A percentile compares a stretch with the other conserved stretches of the same genome.
These are phyloP conservation scores for Xerocomus nothofagi DNA, from an alignment of 1,284 basidiomycete genomes.

Conservation along the genomic window DNA sequence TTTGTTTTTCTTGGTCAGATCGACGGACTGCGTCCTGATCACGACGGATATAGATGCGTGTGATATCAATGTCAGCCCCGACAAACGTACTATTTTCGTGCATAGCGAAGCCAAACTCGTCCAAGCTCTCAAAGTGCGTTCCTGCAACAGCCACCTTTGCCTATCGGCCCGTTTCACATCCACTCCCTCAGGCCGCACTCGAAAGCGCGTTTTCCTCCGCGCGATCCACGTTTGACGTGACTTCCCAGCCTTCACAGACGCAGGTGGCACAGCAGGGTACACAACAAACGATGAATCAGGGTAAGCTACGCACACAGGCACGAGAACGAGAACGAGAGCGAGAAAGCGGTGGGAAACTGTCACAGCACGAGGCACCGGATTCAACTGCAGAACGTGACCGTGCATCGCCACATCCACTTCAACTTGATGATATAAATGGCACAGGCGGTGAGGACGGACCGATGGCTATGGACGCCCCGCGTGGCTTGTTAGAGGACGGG, in stretches of 20 bases:
- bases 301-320: not conserved
- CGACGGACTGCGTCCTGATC: conserved; percentile 1
- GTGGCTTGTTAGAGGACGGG: not conserved
- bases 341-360: conserved; percentile 7
- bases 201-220: conserved; percentile 66
- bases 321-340: not conserved
- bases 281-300: conserved; percentile 2
- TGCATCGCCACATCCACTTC: not conserved
- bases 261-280: conserved; percentile 4
- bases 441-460: not conserved
- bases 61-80: conserved; percentile 96
- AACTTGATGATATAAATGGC: not conserved
- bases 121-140: conserved; percentile 70
- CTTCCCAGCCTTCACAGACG: conserved; percentile 19
- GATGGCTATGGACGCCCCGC: conserved; percentile 12
- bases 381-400: not conserved
- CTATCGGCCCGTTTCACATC: not conserved
- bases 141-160: not conserved
- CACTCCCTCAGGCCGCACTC: conserved; percentile 38
- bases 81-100: conserved; percentile 93
- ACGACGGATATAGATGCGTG: conserved; percentile 60
- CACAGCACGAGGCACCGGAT: not conserved
- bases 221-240: conserved; percentile 67
- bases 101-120: conserved; percentile 88
- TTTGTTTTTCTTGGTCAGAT: not conserved